phyloP scores from a whole-genome alignment of 306 rosid species.

The Corylus americana region DNA sequence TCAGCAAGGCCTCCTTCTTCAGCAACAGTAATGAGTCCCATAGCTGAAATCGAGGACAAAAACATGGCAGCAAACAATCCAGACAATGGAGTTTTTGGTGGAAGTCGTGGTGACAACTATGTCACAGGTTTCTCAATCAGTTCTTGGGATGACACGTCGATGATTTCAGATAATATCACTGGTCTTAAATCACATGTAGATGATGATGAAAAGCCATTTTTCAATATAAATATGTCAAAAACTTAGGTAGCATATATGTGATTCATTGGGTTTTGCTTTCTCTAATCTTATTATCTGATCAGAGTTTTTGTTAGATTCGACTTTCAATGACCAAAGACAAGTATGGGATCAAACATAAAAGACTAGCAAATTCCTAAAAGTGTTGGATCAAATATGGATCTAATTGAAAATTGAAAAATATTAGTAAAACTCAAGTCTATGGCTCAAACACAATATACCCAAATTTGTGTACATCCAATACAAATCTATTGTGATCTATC shows the following conservation, averaged over 20 bases:
- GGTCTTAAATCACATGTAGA: slow-evolving; percentile 47
- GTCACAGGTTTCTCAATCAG: slow-evolving; percentile 39
- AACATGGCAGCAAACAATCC: slow-evolving; percentile 31
- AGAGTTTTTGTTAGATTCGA: not conserved
- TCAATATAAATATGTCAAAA: slow-evolving; percentile 45
- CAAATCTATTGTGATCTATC: too few species aligned
- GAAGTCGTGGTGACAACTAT: slow-evolving; percentile 40
- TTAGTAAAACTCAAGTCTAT: too few species aligned
- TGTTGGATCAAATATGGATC: too few species aligned
- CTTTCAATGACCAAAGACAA: too few species aligned
- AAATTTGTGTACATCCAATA: too few species aligned
- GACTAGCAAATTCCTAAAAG: too few species aligned
- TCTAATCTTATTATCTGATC: slow-evolving; percentile 15
- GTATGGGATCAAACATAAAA: too few species aligned
- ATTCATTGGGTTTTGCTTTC: slow-evolving; percentile 15
- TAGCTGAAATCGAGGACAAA: slow-evolving; percentile 61
- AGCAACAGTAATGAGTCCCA: slow-evolving; percentile 55
- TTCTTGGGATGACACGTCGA: slow-evolving; percentile 74
- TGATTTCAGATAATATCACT: slow-evolving; percentile 44
- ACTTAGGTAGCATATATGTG: slow-evolving; percentile 49
- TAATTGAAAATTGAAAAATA: too few species aligned
- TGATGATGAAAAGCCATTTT: slow-evolving; percentile 51
- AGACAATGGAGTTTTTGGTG: slow-evolving; percentile 46
- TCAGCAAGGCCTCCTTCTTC: slow-evolving; percentile 42
- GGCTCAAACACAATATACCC: too few species aligned